A percentile compares a stretch with the other conserved stretches of the same genome.
These are phyloP conservation scores for Clarireedia sp. DNA, from an alignment of 2,329 filamentous ascomycete genomes.

Conservation along the genomic window DNA sequence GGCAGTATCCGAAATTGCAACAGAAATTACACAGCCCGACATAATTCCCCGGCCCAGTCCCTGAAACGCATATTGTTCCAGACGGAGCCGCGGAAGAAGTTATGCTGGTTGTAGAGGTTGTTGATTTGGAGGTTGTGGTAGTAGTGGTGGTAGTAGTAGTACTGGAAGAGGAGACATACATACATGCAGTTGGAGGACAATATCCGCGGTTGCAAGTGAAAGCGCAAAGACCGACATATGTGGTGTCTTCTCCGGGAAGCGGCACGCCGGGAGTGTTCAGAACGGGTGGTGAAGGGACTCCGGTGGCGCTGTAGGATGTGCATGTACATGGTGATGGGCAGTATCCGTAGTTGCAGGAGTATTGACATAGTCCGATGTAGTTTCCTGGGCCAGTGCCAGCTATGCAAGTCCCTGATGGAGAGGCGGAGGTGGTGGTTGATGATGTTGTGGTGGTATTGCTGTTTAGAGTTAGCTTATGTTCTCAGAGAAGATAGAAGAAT, in stretches of 20 bases:
- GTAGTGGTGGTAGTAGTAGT: not conserved
- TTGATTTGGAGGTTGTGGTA: not conserved
- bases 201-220: constrained; percentile 24
- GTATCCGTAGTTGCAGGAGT: constrained; percentile 21
- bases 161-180: not conserved
- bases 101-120: not conserved
- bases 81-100: not conserved
- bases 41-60: constrained; percentile 30
- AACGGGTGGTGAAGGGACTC: not conserved
- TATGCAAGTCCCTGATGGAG: constrained; percentile 8
- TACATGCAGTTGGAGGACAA: constrained; percentile 14
- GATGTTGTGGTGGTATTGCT: constrained; percentile 2
- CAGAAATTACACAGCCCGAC: constrained; percentile 31
- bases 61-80: constrained; percentile 16
- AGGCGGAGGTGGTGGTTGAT: constrained; percentile 1
- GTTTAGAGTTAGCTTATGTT: not conserved
- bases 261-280: not conserved
- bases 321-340: constrained; percentile 16
- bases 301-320: not conserved
- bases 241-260: not conserved
- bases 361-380: constrained; percentile 32
- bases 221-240: constrained; percentile 24
- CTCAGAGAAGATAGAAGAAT: too few relatives aligned
- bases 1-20: constrained; percentile 23
- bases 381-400: constrained; percentile 28